Evolutionary conservation across 2,329 filamentous ascomycete species (phyloP).

Genomic region (Elsinoe batatas): DNA sequence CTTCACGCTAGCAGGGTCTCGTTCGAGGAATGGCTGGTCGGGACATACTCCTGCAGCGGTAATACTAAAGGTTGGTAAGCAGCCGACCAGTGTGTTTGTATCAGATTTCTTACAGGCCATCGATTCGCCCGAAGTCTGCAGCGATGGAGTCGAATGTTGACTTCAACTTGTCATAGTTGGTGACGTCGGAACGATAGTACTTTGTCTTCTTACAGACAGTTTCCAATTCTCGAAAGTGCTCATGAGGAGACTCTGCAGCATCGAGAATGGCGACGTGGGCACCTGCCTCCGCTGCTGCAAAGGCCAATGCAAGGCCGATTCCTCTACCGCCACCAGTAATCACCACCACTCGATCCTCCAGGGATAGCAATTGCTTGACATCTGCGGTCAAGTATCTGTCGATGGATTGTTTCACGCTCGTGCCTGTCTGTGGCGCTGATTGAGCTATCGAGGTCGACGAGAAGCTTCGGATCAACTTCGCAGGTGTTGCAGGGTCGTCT

Average conservation of each 20-base stretch:
- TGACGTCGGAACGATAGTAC: constrained; percentile 15
- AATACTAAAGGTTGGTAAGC: background rate
- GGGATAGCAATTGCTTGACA: constrained; percentile 12
- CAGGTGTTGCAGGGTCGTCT: too few relatives aligned
- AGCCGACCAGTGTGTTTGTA: background rate
- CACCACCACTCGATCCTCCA: constrained; percentile 18
- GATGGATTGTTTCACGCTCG: background rate
- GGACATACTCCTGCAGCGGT: constrained; percentile 15
- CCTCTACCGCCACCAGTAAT: constrained; percentile 25
- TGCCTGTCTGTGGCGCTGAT: background rate
- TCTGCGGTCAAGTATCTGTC: constrained; percentile 7
- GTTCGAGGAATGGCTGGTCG: constrained; percentile 15
- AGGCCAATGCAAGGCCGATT: constrained; percentile 23
- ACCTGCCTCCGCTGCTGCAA: constrained; percentile 23
- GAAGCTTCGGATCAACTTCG: background rate
- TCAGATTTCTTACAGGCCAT: constrained; percentile 10
- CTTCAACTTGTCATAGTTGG: constrained; percentile 10
- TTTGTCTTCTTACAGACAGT: constrained; percentile 1
- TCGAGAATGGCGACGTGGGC: constrained; percentile 24
- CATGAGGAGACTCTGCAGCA: constrained; percentile 4
- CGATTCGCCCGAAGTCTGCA: constrained; percentile 13
- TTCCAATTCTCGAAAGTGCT: constrained; percentile 1
- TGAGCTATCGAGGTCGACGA: background rate
- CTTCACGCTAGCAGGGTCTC: constrained; percentile 7
- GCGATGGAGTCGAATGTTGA: constrained; percentile 5